Percentiles rank a stretch among this genome's conserved stretches.
phyloP scores from a whole-genome alignment of 306 rosid genomes.

The Pterocarpus macrocarpus region DNA sequence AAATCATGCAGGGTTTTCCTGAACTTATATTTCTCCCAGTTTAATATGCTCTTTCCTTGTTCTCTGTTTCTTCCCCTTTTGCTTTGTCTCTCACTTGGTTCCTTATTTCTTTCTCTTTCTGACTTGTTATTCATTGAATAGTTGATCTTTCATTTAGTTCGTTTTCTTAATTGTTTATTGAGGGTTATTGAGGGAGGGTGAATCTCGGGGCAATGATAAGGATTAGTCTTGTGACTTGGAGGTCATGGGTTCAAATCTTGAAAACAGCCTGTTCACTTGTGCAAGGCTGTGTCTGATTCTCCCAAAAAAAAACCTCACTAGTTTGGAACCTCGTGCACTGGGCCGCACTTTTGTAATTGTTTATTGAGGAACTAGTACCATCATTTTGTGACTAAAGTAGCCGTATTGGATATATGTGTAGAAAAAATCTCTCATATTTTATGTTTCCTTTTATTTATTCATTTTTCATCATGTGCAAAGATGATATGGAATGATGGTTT shows the following conservation, averaged over 20 bases:
- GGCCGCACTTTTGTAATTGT: background rate
- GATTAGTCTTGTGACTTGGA: too few relatives aligned
- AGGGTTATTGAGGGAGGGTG: background rate
- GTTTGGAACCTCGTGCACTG: too few relatives aligned
- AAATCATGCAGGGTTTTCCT: background rate
- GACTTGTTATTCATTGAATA: background rate
- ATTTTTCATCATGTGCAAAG: background rate
- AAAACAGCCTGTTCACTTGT: too few relatives aligned
- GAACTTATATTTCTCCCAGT: background rate
- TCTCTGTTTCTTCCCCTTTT: background rate
- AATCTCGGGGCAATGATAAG: too few relatives aligned
- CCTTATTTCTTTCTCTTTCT: background rate
- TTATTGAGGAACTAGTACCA: background rate
- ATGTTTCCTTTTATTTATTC: constrained; percentile 9
- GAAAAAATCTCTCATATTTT: background rate
- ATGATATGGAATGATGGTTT: background rate
- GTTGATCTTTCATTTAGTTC: background rate
- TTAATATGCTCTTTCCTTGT: background rate
- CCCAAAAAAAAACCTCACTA: too few relatives aligned
- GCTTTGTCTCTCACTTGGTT: too few relatives aligned
- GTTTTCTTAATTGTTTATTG: background rate
- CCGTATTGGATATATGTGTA: background rate
- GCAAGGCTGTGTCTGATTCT: too few relatives aligned
- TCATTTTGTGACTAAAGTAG: constrained; percentile 1
- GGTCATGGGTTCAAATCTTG: too few relatives aligned